A percentile compares a stretch with the other conserved stretches of the same genome.
phyloP scores from a whole-genome alignment of 495 filamentous ascomycete species.

The Penicillium soppii region DNA sequence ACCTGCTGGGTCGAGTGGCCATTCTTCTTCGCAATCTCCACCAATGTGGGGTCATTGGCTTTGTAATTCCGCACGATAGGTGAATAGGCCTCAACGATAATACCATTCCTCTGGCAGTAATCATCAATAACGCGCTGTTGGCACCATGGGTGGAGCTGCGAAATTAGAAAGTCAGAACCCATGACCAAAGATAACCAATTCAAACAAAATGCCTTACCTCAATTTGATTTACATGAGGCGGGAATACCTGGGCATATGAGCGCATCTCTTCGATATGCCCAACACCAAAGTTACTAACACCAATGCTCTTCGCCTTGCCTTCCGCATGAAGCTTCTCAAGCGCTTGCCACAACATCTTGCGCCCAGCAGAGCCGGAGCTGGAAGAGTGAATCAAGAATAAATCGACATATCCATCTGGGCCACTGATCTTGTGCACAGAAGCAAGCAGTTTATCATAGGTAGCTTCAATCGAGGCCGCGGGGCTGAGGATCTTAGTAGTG shows the following conservation, averaged over 20 bases:
- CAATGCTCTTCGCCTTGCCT: constrained; percentile 60
- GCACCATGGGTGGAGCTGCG: constrained; percentile 64
- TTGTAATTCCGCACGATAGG: constrained; percentile 64
- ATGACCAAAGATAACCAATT: neutral
- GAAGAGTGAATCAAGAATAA: constrained; percentile 69
- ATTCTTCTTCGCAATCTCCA: constrained; percentile 52
- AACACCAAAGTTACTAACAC: constrained; percentile 70
- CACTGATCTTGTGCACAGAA: constrained; percentile 61
- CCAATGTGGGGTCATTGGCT: constrained; percentile 53
- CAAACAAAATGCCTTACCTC: constrained; percentile 43
- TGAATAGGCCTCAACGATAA: constrained; percentile 65
- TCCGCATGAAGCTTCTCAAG: constrained; percentile 59
- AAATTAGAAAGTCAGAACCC: neutral
- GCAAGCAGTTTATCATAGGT: constrained; percentile 58
- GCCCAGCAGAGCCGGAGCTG: constrained; percentile 47
- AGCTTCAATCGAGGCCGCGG: constrained; percentile 54
- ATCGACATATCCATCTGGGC: constrained; percentile 65
- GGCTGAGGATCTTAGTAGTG: constrained; percentile 64
- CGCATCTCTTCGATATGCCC: constrained; percentile 62
- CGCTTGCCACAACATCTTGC: constrained; percentile 64
- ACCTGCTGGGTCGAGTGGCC: constrained; percentile 51
- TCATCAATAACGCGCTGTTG: constrained; percentile 60
- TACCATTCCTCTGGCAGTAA: constrained; percentile 62
- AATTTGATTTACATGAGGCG: constrained; percentile 70
- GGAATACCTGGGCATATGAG: constrained; percentile 58